Percentiles rank a stretch among this genome's conserved stretches.
Evolutionary conservation across 108 stramenopile species (phyloP).

Genomic region (Nitzschia putrida): DNA sequence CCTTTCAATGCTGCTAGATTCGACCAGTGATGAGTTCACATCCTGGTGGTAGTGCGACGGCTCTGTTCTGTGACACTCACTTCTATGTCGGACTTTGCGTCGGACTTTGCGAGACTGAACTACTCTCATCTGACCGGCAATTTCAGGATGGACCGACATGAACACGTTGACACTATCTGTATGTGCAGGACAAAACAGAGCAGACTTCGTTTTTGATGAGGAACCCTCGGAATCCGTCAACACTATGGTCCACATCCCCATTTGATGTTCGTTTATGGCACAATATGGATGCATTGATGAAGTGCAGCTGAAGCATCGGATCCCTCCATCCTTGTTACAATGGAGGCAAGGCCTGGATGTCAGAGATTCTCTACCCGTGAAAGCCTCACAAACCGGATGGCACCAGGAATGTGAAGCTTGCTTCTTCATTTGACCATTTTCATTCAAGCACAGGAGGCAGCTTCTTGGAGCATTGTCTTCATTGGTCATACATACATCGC

Average conservation of each 20-base stretch:
- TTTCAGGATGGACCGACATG: slow-evolving; percentile 1
- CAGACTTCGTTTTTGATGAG: background rate
- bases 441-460: slow-evolving; percentile 26
- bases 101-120: background rate
- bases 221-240: background rate
- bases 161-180: background rate
- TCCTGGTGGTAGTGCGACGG: no score
- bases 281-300: slow-evolving; percentile 38
- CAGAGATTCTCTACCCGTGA: background rate
- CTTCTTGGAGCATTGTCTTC: background rate
- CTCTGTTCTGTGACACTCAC: no score
- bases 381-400: slow-evolving; percentile 33
- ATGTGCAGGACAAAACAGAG: slow-evolving; percentile 31
- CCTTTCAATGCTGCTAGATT: background rate
- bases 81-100: no score
- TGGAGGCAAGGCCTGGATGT: slow-evolving; percentile 11
- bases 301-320: slow-evolving; percentile 25
- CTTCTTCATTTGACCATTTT: slow-evolving; percentile 24
- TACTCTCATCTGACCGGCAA: slow-evolving; percentile 13
- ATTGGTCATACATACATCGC: slow-evolving; percentile 40
- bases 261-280: slow-evolving; percentile 13
- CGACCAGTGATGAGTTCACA: no score
- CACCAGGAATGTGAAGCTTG: slow-evolving; percentile 17
- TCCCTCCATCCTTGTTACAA: slow-evolving; percentile 22
- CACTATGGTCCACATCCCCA: slow-evolving; percentile 27